phyloP scores from a whole-genome alignment of 148 eudicot species.

The Chenopodium formosanum region DNA sequence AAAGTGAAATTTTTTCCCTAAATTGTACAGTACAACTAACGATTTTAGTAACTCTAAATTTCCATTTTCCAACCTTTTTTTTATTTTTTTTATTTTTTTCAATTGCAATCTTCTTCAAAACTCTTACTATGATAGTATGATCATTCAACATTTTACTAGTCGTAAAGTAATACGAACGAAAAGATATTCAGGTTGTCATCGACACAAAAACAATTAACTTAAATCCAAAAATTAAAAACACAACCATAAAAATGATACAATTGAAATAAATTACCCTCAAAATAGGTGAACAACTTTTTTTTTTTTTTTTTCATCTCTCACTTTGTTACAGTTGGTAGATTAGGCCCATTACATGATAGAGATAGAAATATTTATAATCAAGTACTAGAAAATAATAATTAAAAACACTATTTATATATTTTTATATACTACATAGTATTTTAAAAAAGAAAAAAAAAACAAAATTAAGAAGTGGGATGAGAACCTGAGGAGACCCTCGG shows the following conservation, averaged over 20 bases:
- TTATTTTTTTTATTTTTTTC: no score
- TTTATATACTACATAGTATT: background rate
- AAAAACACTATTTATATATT: background rate
- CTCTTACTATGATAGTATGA: no score
- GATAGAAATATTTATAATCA: background rate
- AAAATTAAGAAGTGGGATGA: slow-evolving; percentile 24
- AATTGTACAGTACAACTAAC: background rate
- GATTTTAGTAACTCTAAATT: background rate
- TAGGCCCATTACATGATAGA: background rate
- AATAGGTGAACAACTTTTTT: background rate
- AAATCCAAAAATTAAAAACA: background rate
- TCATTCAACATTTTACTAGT: no score
- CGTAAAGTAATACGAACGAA: no score
- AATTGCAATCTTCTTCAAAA: no score
- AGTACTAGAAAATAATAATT: background rate
- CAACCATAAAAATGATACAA: slow-evolving; percentile 9
- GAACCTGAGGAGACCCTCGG: slow-evolving; percentile 43
- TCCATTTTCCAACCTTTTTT: background rate
- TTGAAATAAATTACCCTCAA: background rate
- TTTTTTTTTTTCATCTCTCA: background rate
- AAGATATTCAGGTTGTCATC: no score
- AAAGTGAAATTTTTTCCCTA: background rate
- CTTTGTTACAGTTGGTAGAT: background rate
- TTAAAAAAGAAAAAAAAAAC: background rate
- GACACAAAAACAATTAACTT: no score